phyloP scores from a whole-genome alignment of 345 rosid species.

The Erodium maritimum region DNA sequence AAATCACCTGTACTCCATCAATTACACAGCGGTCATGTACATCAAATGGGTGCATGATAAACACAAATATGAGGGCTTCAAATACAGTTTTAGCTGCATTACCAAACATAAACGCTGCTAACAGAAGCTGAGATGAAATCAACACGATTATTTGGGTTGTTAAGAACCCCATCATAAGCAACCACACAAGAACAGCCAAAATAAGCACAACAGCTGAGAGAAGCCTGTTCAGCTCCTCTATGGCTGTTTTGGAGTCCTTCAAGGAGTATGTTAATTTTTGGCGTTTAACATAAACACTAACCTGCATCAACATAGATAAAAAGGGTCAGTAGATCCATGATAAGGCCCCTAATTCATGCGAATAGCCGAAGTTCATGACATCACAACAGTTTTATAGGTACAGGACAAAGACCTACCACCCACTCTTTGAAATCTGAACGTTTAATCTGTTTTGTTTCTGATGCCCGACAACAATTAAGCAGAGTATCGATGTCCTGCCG shows the following conservation, averaged over 20 bases:
- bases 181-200: conserved; percentile 24
- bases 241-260: conserved; percentile 49
- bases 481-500: conserved; percentile 31
- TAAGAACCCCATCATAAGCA: conserved; percentile 36
- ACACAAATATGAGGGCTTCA: conserved; percentile 58
- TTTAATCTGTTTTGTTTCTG: conserved; percentile 38
- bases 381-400: too few species aligned
- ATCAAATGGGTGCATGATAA: conserved; percentile 64
- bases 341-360: too few species aligned
- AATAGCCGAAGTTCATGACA: too few species aligned
- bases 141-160: conserved; percentile 37
- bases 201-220: conserved; percentile 23
- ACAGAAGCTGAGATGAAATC: conserved; percentile 38
- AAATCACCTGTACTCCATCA: conserved; percentile 6
- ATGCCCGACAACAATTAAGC: conserved; percentile 32
- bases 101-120: conserved; percentile 39
- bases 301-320: conserved; percentile 19
- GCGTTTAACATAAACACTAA: conserved; percentile 38
- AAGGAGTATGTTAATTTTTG: conserved; percentile 41
- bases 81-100: conserved; percentile 39
- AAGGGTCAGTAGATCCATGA: too few species aligned
- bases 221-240: conserved; percentile 49
- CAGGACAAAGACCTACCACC: conserved; percentile 26
- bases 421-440: conserved; percentile 35
- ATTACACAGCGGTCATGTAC: conserved; percentile 29